Base-by-base conservation (phyloP, 345 rosid genomes). In the Heritiera littoralis region DNA sequence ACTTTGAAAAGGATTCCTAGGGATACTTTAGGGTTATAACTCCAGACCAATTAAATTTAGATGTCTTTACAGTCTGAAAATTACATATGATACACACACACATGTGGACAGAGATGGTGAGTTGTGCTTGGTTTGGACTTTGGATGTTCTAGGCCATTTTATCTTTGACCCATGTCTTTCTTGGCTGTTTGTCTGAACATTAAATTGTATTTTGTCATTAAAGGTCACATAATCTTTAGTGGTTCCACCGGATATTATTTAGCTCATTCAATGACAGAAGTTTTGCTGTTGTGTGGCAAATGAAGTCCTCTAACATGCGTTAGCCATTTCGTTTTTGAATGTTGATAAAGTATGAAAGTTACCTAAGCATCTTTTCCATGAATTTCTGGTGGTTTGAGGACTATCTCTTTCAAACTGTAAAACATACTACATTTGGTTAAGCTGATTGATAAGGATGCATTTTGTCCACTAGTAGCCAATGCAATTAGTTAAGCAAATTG, bases 321-420 rank as follows among this genome's bases (percentile, higher is more conserved):
- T 28, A 51, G 30, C 20, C 20, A 13, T 49, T 13, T 72, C 17
- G 12, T 30, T 1, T 14, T 30, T 30, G 30, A 17, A 23, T 32
- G 43, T 32, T 52, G 46, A 48, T 48, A 15, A 70, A 48, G 58
- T 70, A 49, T 70, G 74, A 14, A 70, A 72, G 41, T 61, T 38
- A 15, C 40, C 51, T 10, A 38, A 67, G 71, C 55, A 72, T 79
- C 75, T 68, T 69, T 75, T 58, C 54, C 59, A n/a, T 28, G 58
- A 49, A 6, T 66, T 15, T 40, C 38, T 3, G 38, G 2, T 35
- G 38, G 38, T n/a, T 4, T 58, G 12, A 58, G 11, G 11, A 58
- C 30, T 12, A 58, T 20, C 63, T 58, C 18, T 30, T 11, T 28
- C 32, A 17, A 64, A 64, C 18, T 18, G 11, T 64, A 64, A 41